These are phyloP conservation scores for Pseudonitzschia multiseries DNA, from an alignment of 108 stramenopile species.

Conservation along the genomic window DNA sequence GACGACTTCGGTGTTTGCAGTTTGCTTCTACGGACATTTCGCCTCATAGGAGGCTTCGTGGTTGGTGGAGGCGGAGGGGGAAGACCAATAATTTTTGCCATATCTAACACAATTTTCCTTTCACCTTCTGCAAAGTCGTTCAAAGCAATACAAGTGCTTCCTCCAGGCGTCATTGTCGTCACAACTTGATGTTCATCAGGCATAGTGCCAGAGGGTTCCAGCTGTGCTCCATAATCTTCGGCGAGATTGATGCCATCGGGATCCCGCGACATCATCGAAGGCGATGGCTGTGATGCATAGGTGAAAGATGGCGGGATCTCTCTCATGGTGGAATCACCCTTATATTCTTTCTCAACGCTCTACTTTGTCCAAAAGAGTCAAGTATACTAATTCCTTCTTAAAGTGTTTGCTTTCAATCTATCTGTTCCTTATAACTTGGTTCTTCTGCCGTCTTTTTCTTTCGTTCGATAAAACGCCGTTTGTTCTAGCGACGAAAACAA, in stretches of 20 bases:
- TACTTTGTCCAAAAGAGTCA: no score
- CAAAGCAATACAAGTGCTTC: background rate
- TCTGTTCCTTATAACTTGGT: no score
- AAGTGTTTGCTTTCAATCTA: no score
- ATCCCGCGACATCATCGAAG: slow-evolving; percentile 33
- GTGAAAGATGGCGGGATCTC: background rate
- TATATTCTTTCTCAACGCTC: no score
- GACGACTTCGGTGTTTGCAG: background rate
- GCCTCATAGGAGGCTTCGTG: no score
- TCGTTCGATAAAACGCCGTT: no score
- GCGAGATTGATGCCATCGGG: slow-evolving; percentile 25
- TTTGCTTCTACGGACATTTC: no score
- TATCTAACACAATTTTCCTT: background rate
- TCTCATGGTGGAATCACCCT: background rate
- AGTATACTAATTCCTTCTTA: no score
- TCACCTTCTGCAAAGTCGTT: background rate
- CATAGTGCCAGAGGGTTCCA: slow-evolving; percentile 25
- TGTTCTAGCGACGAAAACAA: no score
- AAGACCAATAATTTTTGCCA: slow-evolving; percentile 23
- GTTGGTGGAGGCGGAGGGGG: slow-evolving; percentile 35
- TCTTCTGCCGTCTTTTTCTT: no score
- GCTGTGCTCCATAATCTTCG: slow-evolving; percentile 3
- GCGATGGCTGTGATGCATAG: background rate
- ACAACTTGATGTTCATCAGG: background rate
- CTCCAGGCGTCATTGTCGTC: background rate